Evolutionary conservation across 306 rosid species (phyloP), one percentile per base, ranked within the genome.

Genomic region (Senna tora): DNA sequence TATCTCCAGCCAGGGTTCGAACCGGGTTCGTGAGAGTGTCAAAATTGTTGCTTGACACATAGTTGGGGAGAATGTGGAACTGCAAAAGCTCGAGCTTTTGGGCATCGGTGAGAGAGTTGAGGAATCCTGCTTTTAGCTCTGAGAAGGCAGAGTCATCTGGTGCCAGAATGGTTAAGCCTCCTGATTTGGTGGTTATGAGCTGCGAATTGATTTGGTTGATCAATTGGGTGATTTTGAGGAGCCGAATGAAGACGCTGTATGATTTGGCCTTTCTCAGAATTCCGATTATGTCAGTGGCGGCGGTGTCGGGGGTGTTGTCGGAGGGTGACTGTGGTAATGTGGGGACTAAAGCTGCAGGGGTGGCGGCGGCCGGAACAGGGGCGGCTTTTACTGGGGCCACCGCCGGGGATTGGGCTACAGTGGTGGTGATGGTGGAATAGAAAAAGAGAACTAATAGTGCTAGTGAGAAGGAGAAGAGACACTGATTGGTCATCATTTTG

Each of bases 11-110:
- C 32, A 82, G 87, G 15, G 90, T 85, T 17, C 82, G 49, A 6
- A 85, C 70, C 0, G 87, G 85, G 68, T 85, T 82, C 41, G 83
- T 82, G 5, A 85, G 57, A 0, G 90, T 82, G 53, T 85, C 83
- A 20, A 85, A 80, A 55, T 85, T 85, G 1, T 87, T 42, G 28
- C 82, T 58, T 0, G 90, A 76, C 1, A 85, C 62, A 41, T 59
- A 82, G 19, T 63, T 73, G 2, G 83, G 82, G 25, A 85, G 15
- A 14, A 82, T 56, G 30, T 85, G 85, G 72, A 77, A 85, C 42
- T 81, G 90, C 30, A 85, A 19, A 19, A 82, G 85, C 51, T 82
- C 77, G 3, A 71, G 87, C 46, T 85, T 85, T 39, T 80, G 79
- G 20, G 81, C 71, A 14, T 83, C 83, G 6, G 55, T 28, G 0